phyloP scores from a whole-genome alignment of 495 filamentous ascomycete species.

The Xylona heveae region DNA sequence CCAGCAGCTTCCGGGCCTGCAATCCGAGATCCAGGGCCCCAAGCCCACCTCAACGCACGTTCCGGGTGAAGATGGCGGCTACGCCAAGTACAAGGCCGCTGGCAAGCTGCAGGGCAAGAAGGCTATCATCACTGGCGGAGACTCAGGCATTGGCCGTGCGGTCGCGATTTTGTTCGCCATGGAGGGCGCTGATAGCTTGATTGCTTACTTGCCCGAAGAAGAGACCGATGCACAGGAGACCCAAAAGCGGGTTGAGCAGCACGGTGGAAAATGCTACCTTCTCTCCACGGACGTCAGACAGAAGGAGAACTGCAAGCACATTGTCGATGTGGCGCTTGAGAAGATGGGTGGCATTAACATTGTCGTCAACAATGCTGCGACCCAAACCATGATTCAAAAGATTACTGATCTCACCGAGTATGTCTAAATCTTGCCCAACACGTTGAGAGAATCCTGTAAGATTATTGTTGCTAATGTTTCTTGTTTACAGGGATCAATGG shows the following conservation, averaged over 20 bases:
- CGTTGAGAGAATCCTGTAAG: too few relatives aligned
- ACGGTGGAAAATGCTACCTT: constrained; percentile 39
- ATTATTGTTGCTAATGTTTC: not conserved
- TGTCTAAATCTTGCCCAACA: constrained; percentile 10
- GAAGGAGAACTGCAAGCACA: constrained; percentile 43
- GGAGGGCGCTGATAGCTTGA: constrained; percentile 59
- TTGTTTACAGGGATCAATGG: constrained; percentile 43
- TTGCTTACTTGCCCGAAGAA: constrained; percentile 56
- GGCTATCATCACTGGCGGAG: constrained; percentile 66
- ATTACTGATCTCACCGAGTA: constrained; percentile 55
- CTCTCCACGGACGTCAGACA: constrained; percentile 37
- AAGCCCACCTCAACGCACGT: constrained; percentile 35
- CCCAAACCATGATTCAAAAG: constrained; percentile 50
- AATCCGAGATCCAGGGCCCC: constrained; percentile 39
- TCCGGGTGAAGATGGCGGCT: constrained; percentile 46
- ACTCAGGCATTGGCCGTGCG: constrained; percentile 64
- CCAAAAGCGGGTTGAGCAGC: constrained; percentile 39
- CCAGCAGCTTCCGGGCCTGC: constrained; percentile 44
- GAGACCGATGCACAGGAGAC: constrained; percentile 61
- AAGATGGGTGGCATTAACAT: constrained; percentile 53
- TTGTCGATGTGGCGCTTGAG: constrained; percentile 41
- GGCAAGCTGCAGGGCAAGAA: constrained; percentile 56
- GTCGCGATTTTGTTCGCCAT: constrained; percentile 62
- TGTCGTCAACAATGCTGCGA: constrained; percentile 63
- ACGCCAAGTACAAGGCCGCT: constrained; percentile 56